Evolutionary conservation across 2,329 filamentous ascomycete genomes (phyloP).

Genomic region (Colletotrichum cuscutae): DNA sequence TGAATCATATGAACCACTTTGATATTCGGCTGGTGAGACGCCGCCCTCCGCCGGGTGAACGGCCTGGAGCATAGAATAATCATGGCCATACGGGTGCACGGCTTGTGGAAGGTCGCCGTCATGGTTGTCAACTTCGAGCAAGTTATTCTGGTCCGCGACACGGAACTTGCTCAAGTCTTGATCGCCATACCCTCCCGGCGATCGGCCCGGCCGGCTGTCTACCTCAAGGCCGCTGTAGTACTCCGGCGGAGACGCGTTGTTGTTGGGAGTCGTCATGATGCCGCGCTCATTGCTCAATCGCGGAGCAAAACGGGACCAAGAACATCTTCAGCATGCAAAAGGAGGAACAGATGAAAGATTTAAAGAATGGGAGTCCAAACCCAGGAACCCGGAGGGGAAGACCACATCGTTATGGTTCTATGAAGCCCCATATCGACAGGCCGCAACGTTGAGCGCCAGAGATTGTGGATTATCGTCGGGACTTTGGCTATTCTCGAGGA

Average conservation of each 20-base stretch:
- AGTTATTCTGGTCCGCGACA: slow-evolving; percentile 9
- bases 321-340: not conserved
- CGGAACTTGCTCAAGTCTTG: slow-evolving; percentile 8
- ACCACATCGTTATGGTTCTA: not conserved
- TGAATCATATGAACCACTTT: not conserved
- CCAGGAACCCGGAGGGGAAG: not conserved
- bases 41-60: not conserved
- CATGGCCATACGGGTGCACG: not conserved
- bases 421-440: not conserved
- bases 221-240: slow-evolving; percentile 28
- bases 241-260: slow-evolving; percentile 5
- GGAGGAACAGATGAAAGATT: not conserved
- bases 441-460: not conserved
- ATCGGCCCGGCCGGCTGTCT: slow-evolving; percentile 11
- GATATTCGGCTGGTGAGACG: not conserved
- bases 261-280: slow-evolving; percentile 22
- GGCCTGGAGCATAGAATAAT: slow-evolving; percentile 20
- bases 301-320: not conserved
- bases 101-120: slow-evolving; percentile 15
- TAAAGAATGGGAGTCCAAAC: not conserved
- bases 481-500: not conserved
- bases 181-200: not conserved
- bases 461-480: not conserved
- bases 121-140: slow-evolving; percentile 14
- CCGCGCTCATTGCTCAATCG: slow-evolving; percentile 6